Conservation (phyloP, 768 basidiomycete species). For the Pleurotus salmoneostramineus region DNA sequence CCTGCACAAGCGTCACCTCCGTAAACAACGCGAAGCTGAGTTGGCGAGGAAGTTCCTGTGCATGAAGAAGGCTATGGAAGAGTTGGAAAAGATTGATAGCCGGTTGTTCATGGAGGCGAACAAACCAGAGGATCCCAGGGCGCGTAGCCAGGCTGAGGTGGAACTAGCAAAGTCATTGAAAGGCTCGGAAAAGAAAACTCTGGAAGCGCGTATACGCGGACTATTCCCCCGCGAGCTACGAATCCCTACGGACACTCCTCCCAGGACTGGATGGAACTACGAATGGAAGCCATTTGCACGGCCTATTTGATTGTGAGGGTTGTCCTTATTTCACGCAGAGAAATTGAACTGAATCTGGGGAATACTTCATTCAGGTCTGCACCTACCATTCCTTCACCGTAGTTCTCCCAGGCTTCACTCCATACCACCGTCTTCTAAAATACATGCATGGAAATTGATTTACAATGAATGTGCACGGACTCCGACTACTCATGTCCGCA, state of each 20-base stretch:
- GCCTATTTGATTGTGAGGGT: constrained; percentile 31
- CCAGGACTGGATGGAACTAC: constrained; percentile 80
- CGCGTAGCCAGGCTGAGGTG: constrained; percentile 50
- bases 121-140: constrained; percentile 55
- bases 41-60: constrained; percentile 72
- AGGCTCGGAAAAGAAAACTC: constrained; percentile 60
- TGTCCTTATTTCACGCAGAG: background rate
- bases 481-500: background rate
- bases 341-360: background rate
- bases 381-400: no score
- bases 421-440: background rate
- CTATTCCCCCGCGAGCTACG: constrained; percentile 86
- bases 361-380: no score
- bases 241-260: constrained; percentile 83
- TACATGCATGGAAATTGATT: background rate
- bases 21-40: constrained; percentile 67
- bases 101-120: constrained; percentile 69
- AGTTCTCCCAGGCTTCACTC: background rate
- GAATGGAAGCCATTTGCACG: constrained; percentile 72
- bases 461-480: background rate
- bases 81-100: constrained; percentile 58
- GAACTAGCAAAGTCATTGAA: constrained; percentile 59
- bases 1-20: constrained; percentile 70
- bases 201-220: constrained; percentile 76
- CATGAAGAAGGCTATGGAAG: constrained; percentile 85